Conservation (phyloP, 306 rosid genomes). For the Leucaena leucocephala region DNA sequence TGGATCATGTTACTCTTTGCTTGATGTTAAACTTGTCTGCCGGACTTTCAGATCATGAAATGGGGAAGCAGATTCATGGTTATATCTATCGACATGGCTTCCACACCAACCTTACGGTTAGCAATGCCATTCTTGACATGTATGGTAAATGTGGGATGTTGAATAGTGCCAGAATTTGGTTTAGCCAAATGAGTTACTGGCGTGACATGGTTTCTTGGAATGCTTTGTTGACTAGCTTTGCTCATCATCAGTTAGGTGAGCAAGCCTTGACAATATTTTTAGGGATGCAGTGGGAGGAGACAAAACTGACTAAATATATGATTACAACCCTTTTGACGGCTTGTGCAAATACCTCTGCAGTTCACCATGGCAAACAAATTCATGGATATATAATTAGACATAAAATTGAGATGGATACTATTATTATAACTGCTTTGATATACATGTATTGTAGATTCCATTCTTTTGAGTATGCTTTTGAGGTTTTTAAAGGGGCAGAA, state of each 20-base stretch:
- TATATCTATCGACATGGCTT: constrained; percentile 58
- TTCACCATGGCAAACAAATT: constrained; percentile 63
- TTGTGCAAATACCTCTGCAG: constrained; percentile 64
- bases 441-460: constrained; percentile 71
- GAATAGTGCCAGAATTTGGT: constrained; percentile 44
- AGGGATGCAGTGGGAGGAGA: constrained; percentile 14
- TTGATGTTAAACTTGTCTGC: constrained; percentile 59
- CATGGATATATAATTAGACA: constrained; percentile 76
- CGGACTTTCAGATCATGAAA: constrained; percentile 57
- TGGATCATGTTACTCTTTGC: constrained; percentile 61
- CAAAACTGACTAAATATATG: constrained; percentile 38
- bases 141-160: constrained; percentile 81
- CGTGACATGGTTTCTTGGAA: constrained; percentile 24
- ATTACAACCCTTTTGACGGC: constrained; percentile 65
- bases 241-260: constrained; percentile 5
- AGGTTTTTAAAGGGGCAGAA: constrained; percentile 53
- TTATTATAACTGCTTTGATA: constrained; percentile 59
- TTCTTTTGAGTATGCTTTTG: constrained; percentile 53
- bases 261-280: background rate
- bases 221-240: background rate
- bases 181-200: constrained; percentile 13
- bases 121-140: constrained; percentile 83
- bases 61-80: constrained; percentile 72
- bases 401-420: constrained; percentile 52
- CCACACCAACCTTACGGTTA: constrained; percentile 49